A percentile compares a stretch with the other conserved stretches of the same genome.
phyloP scores from a whole-genome alignment of 2,329 filamentous ascomycete species.

The Fusarium ambrosium region DNA sequence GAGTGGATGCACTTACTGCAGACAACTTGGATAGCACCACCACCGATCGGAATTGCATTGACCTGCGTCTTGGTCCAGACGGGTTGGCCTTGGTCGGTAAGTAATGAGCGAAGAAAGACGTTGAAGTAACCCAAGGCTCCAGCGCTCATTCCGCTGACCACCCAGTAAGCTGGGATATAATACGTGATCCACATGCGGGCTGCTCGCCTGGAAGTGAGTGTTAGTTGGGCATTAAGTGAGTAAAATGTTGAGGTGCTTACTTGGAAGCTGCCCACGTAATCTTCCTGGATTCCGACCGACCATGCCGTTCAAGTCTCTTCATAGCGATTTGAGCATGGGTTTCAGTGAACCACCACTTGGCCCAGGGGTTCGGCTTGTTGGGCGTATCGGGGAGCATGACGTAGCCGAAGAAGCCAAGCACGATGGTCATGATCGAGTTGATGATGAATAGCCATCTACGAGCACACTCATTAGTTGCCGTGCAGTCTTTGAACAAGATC shows the following conservation, averaged over 20 bases:
- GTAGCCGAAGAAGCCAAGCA: not conserved
- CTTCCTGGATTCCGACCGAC: not conserved
- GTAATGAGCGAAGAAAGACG: not conserved
- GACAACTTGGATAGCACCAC: not conserved
- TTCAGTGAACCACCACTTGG: not conserved
- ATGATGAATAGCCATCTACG: not conserved
- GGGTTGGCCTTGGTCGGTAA: not conserved
- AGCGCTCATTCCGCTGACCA: not conserved
- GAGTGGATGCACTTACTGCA: not conserved
- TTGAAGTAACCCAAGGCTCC: not conserved
- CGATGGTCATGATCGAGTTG: not conserved
- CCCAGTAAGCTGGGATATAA: not conserved
- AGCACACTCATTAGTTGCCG: not conserved
- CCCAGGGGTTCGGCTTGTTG: not conserved
- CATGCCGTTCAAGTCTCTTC: not conserved
- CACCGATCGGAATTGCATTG: not conserved
- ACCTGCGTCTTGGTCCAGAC: not conserved
- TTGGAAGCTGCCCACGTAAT: not conserved
- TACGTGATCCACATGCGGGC: not conserved
- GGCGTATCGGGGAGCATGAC: not conserved
- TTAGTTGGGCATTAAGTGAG: not conserved
- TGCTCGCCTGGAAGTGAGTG: not conserved
- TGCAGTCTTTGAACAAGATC: not conserved
- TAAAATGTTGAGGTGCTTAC: not conserved
- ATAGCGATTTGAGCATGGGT: not conserved